phyloP scores from a whole-genome alignment of 805 yeast species.

The Torulaspora franciscae region DNA sequence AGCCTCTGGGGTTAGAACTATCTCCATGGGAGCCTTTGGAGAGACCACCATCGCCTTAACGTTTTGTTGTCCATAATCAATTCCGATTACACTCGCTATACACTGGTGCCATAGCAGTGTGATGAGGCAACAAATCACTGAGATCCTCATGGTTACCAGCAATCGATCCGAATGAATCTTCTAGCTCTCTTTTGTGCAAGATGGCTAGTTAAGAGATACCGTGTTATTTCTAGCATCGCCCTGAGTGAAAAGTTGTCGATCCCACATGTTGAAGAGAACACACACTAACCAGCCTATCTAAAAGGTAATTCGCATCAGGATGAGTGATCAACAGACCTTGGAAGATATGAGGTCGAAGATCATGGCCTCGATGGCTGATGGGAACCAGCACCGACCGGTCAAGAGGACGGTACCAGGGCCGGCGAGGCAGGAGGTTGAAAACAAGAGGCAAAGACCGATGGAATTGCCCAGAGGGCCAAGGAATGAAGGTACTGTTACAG shows the following conservation, averaged over 20 bases:
- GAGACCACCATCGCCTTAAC: conserved; percentile 86
- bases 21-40: conserved; percentile 83
- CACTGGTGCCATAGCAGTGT: conserved; percentile 17
- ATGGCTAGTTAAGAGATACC: background rate
- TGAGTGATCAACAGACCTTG: conserved; percentile 15
- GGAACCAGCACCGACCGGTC: conserved; percentile 1
- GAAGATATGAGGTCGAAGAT: conserved; percentile 29
- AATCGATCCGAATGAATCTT: background rate
- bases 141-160: conserved; percentile 9
- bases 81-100: conserved; percentile 68
- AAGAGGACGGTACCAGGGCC: conserved; percentile 8
- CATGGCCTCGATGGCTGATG: conserved; percentile 25
- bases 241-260: conserved; percentile 1
- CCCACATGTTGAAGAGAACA: background rate
- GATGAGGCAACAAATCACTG: conserved; percentile 6
- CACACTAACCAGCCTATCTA: background rate
- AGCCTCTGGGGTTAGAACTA: conserved; percentile 83
- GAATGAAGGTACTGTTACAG: conserved; percentile 20
- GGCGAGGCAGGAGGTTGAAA: background rate
- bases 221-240: conserved; percentile 1
- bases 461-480: conserved; percentile 15
- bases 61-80: conserved; percentile 85
- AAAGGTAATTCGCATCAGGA: background rate
- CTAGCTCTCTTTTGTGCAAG: background rate
- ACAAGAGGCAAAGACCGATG: conserved; percentile 14